Evolutionary conservation across 768 basidiomycete genomes (phyloP).

Genomic region (Boletales sp.): DNA sequence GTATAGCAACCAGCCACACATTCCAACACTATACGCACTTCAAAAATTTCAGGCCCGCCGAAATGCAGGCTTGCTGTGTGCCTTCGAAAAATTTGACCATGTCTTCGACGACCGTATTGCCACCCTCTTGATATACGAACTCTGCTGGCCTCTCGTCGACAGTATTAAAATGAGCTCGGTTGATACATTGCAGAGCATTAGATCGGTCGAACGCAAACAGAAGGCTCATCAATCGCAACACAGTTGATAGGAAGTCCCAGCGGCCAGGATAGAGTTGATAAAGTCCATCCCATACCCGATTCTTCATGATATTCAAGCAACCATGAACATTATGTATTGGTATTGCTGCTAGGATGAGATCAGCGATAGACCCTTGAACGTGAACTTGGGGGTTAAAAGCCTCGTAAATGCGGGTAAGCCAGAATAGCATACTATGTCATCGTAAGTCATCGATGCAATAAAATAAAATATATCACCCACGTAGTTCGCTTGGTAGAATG

Average conservation of each 20-base stretch:
- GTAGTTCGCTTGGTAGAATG: background rate
- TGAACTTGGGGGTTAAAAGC: conserved; percentile 46
- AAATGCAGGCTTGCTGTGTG: conserved; percentile 22
- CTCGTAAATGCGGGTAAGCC: conserved; percentile 45
- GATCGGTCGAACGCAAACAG: conserved; percentile 36
- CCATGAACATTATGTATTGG: conserved; percentile 42
- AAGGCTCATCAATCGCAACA: conserved; percentile 37
- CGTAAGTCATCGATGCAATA: background rate
- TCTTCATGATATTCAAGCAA: conserved; percentile 35
- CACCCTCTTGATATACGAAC: conserved; percentile 14
- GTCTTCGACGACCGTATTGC: conserved; percentile 31
- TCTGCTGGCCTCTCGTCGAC: background rate
- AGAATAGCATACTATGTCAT: conserved; percentile 16
- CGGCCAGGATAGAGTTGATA: conserved; percentile 23
- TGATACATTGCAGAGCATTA: conserved; percentile 34
- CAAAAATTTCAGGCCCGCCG: conserved; percentile 38
- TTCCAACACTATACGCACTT: conserved; percentile 27
- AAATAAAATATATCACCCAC: conserved; percentile 2
- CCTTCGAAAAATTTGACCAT: conserved; percentile 30
- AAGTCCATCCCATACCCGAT: conserved; percentile 48
- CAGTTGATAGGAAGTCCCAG: conserved; percentile 30
- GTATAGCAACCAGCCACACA: too few relatives aligned
- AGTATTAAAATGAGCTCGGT: conserved; percentile 29
- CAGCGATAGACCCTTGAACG: conserved; percentile 41
- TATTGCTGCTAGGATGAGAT: conserved; percentile 34